Base-by-base conservation (phyloP, 441 rosid genomes). In the Gossypium armourianum region DNA sequence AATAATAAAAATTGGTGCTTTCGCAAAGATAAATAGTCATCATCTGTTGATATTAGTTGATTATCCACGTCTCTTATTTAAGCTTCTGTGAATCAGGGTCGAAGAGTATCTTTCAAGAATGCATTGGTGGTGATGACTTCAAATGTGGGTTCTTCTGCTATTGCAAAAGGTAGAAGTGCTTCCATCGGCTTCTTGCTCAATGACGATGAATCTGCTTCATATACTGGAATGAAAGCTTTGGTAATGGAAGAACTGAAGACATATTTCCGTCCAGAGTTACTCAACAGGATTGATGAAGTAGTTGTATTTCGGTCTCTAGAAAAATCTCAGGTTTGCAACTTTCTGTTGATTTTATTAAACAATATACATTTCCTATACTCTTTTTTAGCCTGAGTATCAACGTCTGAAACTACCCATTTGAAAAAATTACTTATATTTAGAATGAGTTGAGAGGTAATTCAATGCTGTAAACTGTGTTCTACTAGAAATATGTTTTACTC, bases 121-220 rank as follows among this genome's bases (percentile, higher is more conserved):
- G 90, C 91, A 32, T 72, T 88, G 75, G 78, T 88, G 70, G 88
- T 87, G 20, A 88, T 88, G 94, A 88, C 94, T 21, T 88, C 94
- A 23, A 88, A 88, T 62, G 86, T 88, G 43, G 91, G 88, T 62
- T 88, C 91, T 56, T 56, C 83, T 62, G 83, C 88, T 73, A 87
- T 85, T 61, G 90, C 90, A 23, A 88, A 85, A 72, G 94, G 94
- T 69, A 74, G 88, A 62, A 83, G 77, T 24, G 79, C 84, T 15
- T 62, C 76, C 7, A 72, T 90, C n/a, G 98, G 97, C 55, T 91
- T 93, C 77, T 68, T 86, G 72, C 54, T 73, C 16, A 84, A 78
- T 7, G 86, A 87, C 52, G 72, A 87, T 3, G 84, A 88, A 75
- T 74, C 78, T 49, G 75, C 86, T 20, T 80, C 91, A 12, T 82